Conservation (phyloP, 257 asterid genomes). For the Buddleja alternifolia region DNA sequence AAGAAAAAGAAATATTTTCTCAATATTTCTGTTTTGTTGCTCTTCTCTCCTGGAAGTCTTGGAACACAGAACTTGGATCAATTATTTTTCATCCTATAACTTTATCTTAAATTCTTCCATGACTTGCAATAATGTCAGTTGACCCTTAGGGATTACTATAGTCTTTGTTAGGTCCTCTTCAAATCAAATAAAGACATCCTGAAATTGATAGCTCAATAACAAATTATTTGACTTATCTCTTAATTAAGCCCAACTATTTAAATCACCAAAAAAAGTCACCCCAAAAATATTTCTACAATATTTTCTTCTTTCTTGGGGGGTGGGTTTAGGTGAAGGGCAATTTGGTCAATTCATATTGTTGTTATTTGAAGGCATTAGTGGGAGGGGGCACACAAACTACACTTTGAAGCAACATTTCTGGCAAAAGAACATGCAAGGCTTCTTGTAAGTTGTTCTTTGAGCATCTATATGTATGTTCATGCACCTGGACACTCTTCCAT, state of each 20-base stretch:
- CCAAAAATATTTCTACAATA: not conserved
- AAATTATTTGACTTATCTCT: constrained; percentile 44
- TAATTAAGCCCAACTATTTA: constrained; percentile 25
- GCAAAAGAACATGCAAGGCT: constrained; percentile 59
- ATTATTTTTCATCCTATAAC: constrained; percentile 13
- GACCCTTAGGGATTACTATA: constrained; percentile 31
- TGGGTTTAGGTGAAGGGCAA: constrained; percentile 17
- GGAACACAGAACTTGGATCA: not conserved
- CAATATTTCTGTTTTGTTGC: not conserved
- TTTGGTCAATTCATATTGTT: constrained; percentile 24
- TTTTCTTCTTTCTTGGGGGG: not conserved
- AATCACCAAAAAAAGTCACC: constrained; percentile 19
- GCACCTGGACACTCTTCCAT: constrained; percentile 43
- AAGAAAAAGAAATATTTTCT: not conserved
- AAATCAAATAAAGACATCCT: constrained; percentile 36
- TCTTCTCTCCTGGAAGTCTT: not conserved
- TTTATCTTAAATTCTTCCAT: constrained; percentile 20
- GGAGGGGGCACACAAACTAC: constrained; percentile 44
- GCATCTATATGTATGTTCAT: constrained; percentile 45
- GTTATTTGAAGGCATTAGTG: constrained; percentile 40
- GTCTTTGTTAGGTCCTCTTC: constrained; percentile 27
- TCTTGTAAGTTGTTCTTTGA: constrained; percentile 42
- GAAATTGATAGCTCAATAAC: constrained; percentile 46
- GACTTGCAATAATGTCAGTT: constrained; percentile 40
- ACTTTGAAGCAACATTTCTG: constrained; percentile 52